These are phyloP conservation scores for Suillus discolor DNA, from an alignment of 768 basidiomycete genomes.

Conservation along the genomic window DNA sequence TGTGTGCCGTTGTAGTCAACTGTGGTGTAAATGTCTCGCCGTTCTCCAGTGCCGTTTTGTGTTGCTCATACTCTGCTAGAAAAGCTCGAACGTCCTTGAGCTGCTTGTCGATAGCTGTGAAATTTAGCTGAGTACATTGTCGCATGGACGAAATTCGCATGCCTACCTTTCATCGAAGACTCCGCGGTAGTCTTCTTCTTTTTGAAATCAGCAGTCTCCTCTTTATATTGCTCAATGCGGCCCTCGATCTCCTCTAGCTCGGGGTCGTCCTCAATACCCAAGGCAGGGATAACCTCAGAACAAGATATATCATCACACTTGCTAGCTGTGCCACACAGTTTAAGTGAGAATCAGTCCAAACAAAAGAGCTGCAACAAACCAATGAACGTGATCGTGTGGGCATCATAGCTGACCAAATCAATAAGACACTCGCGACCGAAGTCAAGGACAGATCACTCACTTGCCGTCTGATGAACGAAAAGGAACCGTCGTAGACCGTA, in stretches of 20 bases:
- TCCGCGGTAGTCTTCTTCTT: constrained; percentile 43
- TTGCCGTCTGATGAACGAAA: constrained; percentile 47
- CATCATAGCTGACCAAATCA: constrained; percentile 48
- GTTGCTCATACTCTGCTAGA: constrained; percentile 43
- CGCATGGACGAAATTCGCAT: background rate
- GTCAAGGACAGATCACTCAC: constrained; percentile 36
- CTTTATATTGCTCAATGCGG: constrained; percentile 38
- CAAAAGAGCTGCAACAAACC: constrained; percentile 32
- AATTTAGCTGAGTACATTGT: background rate
- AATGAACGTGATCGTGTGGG: constrained; percentile 62
- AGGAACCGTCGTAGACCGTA: background rate
- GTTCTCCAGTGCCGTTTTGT: constrained; percentile 48
- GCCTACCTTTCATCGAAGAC: constrained; percentile 43
- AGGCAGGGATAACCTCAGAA: constrained; percentile 53
- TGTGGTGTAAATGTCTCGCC: constrained; percentile 46
- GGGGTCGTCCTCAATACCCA: constrained; percentile 54
- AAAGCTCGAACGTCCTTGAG: constrained; percentile 41
- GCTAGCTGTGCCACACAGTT: constrained; percentile 40
- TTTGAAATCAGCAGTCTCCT: constrained; percentile 42
- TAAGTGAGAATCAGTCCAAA: background rate
- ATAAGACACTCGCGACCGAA: constrained; percentile 6
- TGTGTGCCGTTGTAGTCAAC: constrained; percentile 33
- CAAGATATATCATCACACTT: constrained; percentile 69
- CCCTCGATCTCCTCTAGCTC: constrained; percentile 53
- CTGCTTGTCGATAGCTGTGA: constrained; percentile 41